Conservation (phyloP, 306 rosid species). For the Prunus mongolica region DNA sequence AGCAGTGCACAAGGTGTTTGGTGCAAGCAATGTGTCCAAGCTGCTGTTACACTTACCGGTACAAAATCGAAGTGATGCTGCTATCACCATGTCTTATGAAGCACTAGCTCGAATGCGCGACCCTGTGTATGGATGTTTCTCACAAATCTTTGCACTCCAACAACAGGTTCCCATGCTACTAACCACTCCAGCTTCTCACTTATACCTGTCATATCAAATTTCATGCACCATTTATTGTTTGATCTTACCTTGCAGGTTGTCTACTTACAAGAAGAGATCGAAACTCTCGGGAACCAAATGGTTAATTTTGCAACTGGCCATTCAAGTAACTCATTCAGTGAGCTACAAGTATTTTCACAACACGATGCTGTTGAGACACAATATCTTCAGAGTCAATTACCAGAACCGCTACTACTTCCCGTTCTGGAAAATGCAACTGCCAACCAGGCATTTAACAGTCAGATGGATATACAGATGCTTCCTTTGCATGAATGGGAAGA, state of each 20-base stretch:
- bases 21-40: constrained; percentile 82
- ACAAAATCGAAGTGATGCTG: constrained; percentile 65
- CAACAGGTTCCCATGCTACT: constrained; percentile 47
- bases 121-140: constrained; percentile 77
- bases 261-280: constrained; percentile 85
- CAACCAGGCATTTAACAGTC: constrained; percentile 29
- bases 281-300: constrained; percentile 54
- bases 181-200: neutral
- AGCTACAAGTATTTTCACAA: constrained; percentile 35
- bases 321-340: constrained; percentile 27
- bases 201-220: neutral
- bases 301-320: constrained; percentile 22
- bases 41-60: constrained; percentile 62
- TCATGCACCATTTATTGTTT: neutral
- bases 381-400: constrained; percentile 31
- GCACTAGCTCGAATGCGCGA: constrained; percentile 80
- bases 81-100: constrained; percentile 69
- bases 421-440: constrained; percentile 18
- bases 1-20: constrained; percentile 84
- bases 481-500: constrained; percentile 37
- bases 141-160: constrained; percentile 76
- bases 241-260: constrained; percentile 45
- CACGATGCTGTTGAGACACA: constrained; percentile 35
- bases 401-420: constrained; percentile 30
- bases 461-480: constrained; percentile 41